Evolutionary conservation across 1,284 basidiomycete genomes (phyloP), one percentile per base, ranked within the genome.

Genomic region (Sporisorium reilianum): DNA sequence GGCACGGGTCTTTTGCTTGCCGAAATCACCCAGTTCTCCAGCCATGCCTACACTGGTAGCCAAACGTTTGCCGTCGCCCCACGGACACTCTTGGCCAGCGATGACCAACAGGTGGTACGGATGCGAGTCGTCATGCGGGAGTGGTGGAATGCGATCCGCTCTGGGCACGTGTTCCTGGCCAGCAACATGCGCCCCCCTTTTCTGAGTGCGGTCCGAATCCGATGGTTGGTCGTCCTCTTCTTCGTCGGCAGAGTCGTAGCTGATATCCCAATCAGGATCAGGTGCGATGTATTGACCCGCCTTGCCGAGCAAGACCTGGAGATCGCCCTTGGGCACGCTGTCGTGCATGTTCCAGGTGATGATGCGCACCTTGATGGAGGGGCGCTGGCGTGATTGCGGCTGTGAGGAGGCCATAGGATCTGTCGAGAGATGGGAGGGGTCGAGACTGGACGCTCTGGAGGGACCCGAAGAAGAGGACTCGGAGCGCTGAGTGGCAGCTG

Each of bases 21-120:
- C 64, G 9, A 80, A 46, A 49, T 76, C 77, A n/a, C 81, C 72
- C 2, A 83, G 63, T 57, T 83, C 81, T 20, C 75, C 71, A 3
- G 81, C 81, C 44, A 82, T 74, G 20, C 80, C 81, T 1, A 83
- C 71, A n/a, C 78, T 71, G 25, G 78, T 76, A 1, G 76, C 78
- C 0, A 82, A 46, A 2, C 76, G 70, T 22, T 78, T 76, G 9
- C 78, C 80, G 36, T 82, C 77, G 12, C 81, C 81, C 81, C 81
- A 83, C 7, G 81, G 81, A 53, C 80, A 82, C 58, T 83, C 66
- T 82, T 94, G 92, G 20, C 92, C 92, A 28, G 92, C 92, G 4
- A 94, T 88, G 23, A 94, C 89, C 22, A 94, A 86, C 18, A 94
- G 85, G 84, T 94, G 93, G 82, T 92, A 94, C 8, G 92, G 91